phyloP scores from a whole-genome alignment of 1,284 basidiomycete species.

The Anthracocystis panici-leucophaei region DNA sequence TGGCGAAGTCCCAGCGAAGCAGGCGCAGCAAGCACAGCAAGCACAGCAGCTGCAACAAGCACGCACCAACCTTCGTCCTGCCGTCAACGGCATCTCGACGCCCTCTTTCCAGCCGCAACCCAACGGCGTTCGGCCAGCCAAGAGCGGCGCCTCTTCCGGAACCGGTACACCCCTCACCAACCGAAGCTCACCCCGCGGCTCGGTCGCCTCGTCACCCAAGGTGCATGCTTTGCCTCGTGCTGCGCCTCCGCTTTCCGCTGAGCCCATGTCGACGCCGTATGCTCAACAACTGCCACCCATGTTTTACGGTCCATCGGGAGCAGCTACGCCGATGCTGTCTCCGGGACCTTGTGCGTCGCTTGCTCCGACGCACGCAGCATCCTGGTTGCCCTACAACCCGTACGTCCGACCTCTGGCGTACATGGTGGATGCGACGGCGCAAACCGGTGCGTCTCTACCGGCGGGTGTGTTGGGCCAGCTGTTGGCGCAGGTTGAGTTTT shows the following conservation, averaged over 20 bases:
- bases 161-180: constrained; percentile 16
- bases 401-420: not conserved
- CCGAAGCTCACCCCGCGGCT: constrained; percentile 23
- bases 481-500: constrained; percentile 66
- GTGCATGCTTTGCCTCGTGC: constrained; percentile 14
- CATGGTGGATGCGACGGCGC: constrained; percentile 20
- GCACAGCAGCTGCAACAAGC: not conserved
- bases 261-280: not conserved
- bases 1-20: constrained; percentile 1
- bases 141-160: constrained; percentile 12
- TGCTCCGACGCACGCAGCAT: not conserved
- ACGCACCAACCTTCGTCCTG: constrained; percentile 11
- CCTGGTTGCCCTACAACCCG: constrained; percentile 18
- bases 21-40: constrained; percentile 2
- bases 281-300: constrained; percentile 4
- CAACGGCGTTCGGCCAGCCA: constrained; percentile 4
- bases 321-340: constrained; percentile 18
- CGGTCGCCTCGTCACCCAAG: constrained; percentile 19
- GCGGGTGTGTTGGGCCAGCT: constrained; percentile 38
- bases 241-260: not conserved
- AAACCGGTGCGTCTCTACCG: constrained; percentile 27
- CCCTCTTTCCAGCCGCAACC: constrained; percentile 2
- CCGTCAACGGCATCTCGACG: constrained; percentile 6
- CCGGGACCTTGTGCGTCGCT: not conserved
- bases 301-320: constrained; percentile 26